Conservation (phyloP, 768 basidiomycete species). For the Asterophora lycoperdoides region DNA sequence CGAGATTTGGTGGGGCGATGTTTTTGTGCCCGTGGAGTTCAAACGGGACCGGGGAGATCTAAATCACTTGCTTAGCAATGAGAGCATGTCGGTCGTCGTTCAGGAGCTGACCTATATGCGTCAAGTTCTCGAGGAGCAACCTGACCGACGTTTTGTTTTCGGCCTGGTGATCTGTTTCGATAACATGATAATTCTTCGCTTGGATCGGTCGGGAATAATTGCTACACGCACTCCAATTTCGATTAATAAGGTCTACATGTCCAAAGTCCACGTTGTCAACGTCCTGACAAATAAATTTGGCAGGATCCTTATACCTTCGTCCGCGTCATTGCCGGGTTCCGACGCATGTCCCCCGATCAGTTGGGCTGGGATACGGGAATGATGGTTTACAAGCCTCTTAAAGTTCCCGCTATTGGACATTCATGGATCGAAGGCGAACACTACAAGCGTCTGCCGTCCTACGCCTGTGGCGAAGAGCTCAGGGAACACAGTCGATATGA, state of each 20-base stretch:
- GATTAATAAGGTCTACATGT: slow-evolving; percentile 9
- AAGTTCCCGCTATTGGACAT: no score
- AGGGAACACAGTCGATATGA: no score
- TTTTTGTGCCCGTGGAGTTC: neutral
- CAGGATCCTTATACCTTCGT: slow-evolving; percentile 2
- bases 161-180: slow-evolving; percentile 5
- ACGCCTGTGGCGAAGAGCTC: no score
- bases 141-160: slow-evolving; percentile 11
- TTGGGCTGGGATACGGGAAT: no score
- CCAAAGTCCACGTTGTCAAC: no score
- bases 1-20: slow-evolving; percentile 2
- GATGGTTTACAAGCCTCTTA: no score
- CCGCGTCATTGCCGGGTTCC: no score
- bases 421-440: no score
- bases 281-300: no score
- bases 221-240: slow-evolving; percentile 6
- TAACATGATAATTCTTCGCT: slow-evolving; percentile 5
- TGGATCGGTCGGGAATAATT: slow-evolving; percentile 11
- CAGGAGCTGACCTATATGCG: slow-evolving; percentile 9
- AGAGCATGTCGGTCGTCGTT: neutral
- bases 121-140: slow-evolving; percentile 10
- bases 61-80: neutral
- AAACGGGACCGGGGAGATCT: neutral
- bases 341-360: no score
- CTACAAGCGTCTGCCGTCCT: no score